Evolutionary conservation across 768 basidiomycete species (phyloP), one percentile per base, ranked within the genome.

Genomic region (Kwoniella heveanensis): DNA sequence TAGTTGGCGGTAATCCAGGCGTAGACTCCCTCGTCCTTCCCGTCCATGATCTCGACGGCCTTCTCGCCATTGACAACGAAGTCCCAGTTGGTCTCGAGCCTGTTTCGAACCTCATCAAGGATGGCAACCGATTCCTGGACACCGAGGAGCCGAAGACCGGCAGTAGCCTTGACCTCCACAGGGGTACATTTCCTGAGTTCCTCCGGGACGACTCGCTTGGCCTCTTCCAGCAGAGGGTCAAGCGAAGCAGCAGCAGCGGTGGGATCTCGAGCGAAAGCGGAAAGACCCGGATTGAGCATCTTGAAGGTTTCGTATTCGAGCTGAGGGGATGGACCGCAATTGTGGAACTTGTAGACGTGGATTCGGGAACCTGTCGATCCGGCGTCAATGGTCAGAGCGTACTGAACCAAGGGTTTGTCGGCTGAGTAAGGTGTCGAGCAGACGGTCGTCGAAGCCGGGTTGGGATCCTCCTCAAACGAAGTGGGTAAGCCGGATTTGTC

Each of bases 1-100:
- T 96, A 97, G 80, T 98, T 98, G 63, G 90, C 92, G 19, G 95
- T 96, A 69, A 97, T 92, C 94, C 95, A 98, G 27, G 95, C 92
- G 77, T 90, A 98, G 47, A 51, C 57, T 76, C 92, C 95, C 80
- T 97, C 95, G 77, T 98, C 94, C 68, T 87, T 85, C 7, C 94
- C 94, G 67, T 96, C 94, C 94, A 97, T 94, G 66, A 97, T 88
- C 46, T 85, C 86, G 32, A 95, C 92, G 1, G 85, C 86, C 66
- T 83, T 81, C 25, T 84, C 80, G n/a, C 83, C 82, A 39, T 69
- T 67, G 39, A 89, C 65, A 26, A 78, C 82, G 81, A 97, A 98
- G 10, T 88, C 88, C 69, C 88, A 95, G 61, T 79, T 81, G 2
- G 73, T 73, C 66, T 82, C 81, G 61, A 96, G 68, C 60, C 88